phyloP scores from a whole-genome alignment of 192 early-diverging fungal species.

The Backusella westeae region DNA sequence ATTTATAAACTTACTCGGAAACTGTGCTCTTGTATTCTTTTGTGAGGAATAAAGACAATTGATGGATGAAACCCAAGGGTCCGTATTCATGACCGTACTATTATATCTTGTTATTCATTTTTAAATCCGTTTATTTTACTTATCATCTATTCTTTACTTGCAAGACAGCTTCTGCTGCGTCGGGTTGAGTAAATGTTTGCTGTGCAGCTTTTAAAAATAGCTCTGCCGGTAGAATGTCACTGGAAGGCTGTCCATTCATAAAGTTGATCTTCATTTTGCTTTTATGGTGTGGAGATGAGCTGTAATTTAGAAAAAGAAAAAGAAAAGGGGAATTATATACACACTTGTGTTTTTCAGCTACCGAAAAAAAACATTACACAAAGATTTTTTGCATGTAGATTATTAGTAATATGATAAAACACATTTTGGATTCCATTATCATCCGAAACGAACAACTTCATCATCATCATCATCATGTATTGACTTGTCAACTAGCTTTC shows the following conservation, averaged over 20 bases:
- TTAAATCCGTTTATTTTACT: not conserved
- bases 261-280: constrained; percentile 3
- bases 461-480: not conserved
- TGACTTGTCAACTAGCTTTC: not conserved
- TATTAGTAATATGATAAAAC: not conserved
- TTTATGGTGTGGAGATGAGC: not conserved
- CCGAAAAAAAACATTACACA: not conserved
- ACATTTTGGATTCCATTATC: not conserved
- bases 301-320: not conserved
- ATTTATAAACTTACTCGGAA: not conserved
- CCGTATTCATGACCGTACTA: constrained; percentile 32
- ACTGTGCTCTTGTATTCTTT: constrained; percentile 13
- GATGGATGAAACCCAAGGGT: not conserved
- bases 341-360: not conserved
- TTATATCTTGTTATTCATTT: not conserved
- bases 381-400: not conserved
- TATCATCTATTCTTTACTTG: not conserved
- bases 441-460: not conserved
- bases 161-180: not conserved
- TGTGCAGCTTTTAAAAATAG: not conserved
- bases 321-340: too few relatives aligned
- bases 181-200: not conserved
- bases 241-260: constrained; percentile 6
- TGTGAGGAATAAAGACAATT: constrained; percentile 23
- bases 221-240: not conserved